A percentile compares a stretch with the other conserved stretches of the same genome.
phyloP scores from a whole-genome alignment of 116 monocot species.

The Papilionanthe hybrid region DNA sequence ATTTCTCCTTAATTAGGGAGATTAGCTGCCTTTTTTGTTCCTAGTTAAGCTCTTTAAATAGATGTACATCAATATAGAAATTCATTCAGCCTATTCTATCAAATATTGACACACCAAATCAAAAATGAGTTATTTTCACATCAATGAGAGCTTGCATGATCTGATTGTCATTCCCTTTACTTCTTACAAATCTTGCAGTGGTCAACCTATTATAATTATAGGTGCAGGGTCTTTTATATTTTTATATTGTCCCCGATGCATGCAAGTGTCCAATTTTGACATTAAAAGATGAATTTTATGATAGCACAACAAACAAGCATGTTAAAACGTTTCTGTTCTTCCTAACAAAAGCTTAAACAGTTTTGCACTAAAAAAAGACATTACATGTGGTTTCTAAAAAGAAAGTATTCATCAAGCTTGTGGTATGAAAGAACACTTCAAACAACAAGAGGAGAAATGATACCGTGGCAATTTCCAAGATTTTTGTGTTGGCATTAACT shows the following conservation, averaged over 20 bases:
- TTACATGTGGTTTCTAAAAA: neutral
- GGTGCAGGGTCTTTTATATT: neutral
- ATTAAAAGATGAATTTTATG: neutral
- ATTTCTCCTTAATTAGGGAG: too few relatives aligned
- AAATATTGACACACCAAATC: too few relatives aligned
- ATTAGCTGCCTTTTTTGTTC: too few relatives aligned
- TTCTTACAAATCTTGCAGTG: neutral
- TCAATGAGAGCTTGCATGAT: neutral
- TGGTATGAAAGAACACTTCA: neutral
- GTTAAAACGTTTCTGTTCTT: neutral
- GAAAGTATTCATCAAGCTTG: neutral
- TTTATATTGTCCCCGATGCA: neutral
- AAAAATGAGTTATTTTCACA: too few relatives aligned
- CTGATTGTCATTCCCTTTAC: neutral
- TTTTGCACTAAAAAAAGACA: too few relatives aligned
- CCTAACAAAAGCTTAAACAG: neutral
- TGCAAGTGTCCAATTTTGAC: neutral
- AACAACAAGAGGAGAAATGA: constrained; percentile 7
- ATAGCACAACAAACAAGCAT: neutral
- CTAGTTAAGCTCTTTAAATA: too few relatives aligned
- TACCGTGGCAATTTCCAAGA: constrained; percentile 77
- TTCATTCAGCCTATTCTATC: too few relatives aligned
- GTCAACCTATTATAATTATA: neutral
- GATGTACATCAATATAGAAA: too few relatives aligned
- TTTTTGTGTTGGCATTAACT: constrained; percentile 44